phyloP scores from a whole-genome alignment of 164 flowering plant species.

The Nymphaea colorata region DNA sequence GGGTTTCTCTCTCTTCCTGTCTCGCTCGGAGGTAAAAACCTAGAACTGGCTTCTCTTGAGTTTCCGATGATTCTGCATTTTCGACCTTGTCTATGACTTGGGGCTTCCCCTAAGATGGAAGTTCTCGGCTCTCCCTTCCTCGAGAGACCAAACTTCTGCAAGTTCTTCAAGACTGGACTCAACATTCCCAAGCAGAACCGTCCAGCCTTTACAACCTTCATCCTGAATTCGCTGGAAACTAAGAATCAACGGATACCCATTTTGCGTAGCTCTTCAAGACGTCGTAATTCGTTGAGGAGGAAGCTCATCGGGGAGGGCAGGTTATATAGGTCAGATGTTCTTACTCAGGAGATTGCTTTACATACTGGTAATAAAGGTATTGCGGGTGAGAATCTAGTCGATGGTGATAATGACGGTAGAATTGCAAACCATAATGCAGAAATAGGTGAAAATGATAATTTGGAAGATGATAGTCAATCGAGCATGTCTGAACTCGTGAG shows the following conservation, averaged over 20 bases:
- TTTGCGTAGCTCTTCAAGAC: slow-evolving; percentile 28
- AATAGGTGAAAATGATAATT: background rate
- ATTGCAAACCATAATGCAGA: background rate
- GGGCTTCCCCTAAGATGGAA: background rate
- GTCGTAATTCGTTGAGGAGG: slow-evolving; percentile 63
- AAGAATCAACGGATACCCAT: background rate
- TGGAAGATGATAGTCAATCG: background rate
- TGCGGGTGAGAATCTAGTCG: background rate
- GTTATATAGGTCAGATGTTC: slow-evolving; percentile 28
- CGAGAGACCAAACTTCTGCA: background rate
- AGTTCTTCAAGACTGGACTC: background rate
- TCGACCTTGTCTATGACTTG: background rate
- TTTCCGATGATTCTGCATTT: background rate
- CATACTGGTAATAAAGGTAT: background rate
- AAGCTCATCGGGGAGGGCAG: slow-evolving; percentile 40
- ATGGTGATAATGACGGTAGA: background rate
- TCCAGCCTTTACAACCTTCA: background rate
- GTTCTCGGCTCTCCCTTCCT: background rate
- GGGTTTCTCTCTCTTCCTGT: background rate
- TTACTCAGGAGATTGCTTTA: background rate
- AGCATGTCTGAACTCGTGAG: slow-evolving; percentile 32
- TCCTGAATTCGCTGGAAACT: background rate
- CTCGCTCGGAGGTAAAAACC: background rate
- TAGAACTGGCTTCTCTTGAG: no score
- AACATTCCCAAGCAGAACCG: background rate